These are phyloP conservation scores for Saccharomyces uvarum DNA, from an alignment of 1,139 yeast species.

Conservation along the genomic window DNA sequence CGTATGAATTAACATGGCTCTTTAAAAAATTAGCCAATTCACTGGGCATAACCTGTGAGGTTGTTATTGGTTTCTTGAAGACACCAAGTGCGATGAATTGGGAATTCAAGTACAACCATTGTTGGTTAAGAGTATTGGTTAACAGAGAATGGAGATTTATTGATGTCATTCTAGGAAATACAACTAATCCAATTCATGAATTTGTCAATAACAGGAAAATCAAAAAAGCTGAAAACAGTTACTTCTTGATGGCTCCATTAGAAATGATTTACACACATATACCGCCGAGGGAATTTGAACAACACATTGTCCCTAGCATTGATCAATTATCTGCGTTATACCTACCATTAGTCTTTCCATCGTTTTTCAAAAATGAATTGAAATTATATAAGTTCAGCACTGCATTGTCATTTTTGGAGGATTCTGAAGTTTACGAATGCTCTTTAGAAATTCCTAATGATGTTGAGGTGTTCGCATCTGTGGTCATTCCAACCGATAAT, in stretches of 20 bases:
- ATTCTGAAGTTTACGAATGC: slow-evolving; percentile 71
- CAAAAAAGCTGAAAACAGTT: slow-evolving; percentile 41
- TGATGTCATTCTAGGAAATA: slow-evolving; percentile 59
- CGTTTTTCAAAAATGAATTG: slow-evolving; percentile 55
- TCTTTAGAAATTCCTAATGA: slow-evolving; percentile 64
- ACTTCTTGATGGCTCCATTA: slow-evolving; percentile 71
- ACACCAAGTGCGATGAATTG: slow-evolving; percentile 51
- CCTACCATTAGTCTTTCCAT: slow-evolving; percentile 78
- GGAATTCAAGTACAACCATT: slow-evolving; percentile 62
- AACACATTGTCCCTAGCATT: slow-evolving; percentile 78
- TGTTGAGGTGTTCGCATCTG: slow-evolving; percentile 49
- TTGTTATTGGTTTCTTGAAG: slow-evolving; percentile 77
- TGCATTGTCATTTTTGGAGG: slow-evolving; percentile 64
- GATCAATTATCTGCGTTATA: slow-evolving; percentile 72
- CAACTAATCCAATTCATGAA: slow-evolving; percentile 42
- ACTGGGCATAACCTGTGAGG: slow-evolving; percentile 63
- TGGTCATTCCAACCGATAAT: slow-evolving; percentile 23
- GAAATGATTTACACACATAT: slow-evolving; percentile 76
- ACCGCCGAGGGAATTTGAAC: slow-evolving; percentile 70
- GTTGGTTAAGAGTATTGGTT: slow-evolving; percentile 76
- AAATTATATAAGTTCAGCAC: slow-evolving; percentile 64
- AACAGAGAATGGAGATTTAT: slow-evolving; percentile 73
- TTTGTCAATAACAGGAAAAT: slow-evolving; percentile 32
- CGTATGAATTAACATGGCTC: slow-evolving; percentile 69
- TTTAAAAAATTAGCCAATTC: slow-evolving; percentile 68